These are phyloP conservation scores for Ustilago trichophora DNA, from an alignment of 1,284 basidiomycete species.

Conservation along the genomic window DNA sequence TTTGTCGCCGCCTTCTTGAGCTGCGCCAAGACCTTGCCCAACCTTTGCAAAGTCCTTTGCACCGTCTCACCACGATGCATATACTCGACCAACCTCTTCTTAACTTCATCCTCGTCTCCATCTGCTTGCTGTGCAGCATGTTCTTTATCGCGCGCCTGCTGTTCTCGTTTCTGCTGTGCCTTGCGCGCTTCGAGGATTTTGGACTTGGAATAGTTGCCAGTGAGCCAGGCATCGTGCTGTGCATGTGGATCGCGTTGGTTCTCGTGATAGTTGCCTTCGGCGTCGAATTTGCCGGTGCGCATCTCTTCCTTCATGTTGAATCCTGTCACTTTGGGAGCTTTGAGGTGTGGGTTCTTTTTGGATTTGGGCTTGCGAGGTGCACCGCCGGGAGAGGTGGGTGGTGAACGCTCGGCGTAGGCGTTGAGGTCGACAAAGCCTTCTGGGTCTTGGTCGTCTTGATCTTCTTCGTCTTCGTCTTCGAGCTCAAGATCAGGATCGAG, in stretches of 20 bases:
- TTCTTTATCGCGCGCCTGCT: constrained; percentile 64
- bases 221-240: constrained; percentile 94
- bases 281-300: constrained; percentile 94
- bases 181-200: constrained; percentile 84
- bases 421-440: constrained; percentile 41
- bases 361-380: constrained; percentile 12
- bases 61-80: constrained; percentile 91
- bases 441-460: constrained; percentile 26
- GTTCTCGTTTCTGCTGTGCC: constrained; percentile 72
- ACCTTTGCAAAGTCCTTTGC: constrained; percentile 83
- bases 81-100: constrained; percentile 70
- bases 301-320: constrained; percentile 99
- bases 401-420: constrained; percentile 50
- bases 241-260: constrained; percentile 85
- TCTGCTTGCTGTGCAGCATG: constrained; percentile 78
- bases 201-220: constrained; percentile 79
- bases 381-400: constrained; percentile 45
- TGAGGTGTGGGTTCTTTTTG: constrained; percentile 11
- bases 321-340: constrained; percentile 87
- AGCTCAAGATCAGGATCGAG: constrained; percentile 59
- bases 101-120: constrained; percentile 72
- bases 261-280: constrained; percentile 85
- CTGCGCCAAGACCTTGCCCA: constrained; percentile 71
- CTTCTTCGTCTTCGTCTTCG: constrained; percentile 46
- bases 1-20: constrained; percentile 69